Evolutionary conservation across 2,329 filamentous ascomycete genomes (phyloP).

Genomic region (Akanthomyces lecanii): DNA sequence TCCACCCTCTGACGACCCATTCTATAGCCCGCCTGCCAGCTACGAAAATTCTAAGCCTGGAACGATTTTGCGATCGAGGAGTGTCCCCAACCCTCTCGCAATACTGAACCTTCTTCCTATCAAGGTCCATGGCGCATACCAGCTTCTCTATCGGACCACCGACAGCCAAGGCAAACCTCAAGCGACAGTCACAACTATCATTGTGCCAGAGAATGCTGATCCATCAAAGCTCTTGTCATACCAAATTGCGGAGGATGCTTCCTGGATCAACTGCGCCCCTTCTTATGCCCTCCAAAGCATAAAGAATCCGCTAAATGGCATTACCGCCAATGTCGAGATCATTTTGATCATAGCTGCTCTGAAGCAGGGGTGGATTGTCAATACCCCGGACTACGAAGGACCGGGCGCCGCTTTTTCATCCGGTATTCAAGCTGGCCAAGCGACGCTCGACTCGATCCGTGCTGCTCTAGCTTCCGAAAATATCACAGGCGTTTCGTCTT

Average conservation of each 20-base stretch:
- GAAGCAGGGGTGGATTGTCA: slow-evolving; percentile 38
- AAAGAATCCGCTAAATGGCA: background rate
- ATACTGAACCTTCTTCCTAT: background rate
- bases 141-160: background rate
- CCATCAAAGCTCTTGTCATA: slow-evolving; percentile 31
- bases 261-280: slow-evolving; percentile 32
- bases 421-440: slow-evolving; percentile 40
- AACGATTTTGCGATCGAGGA: slow-evolving; percentile 23
- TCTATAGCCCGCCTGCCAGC: slow-evolving; percentile 23
- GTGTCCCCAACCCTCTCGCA: background rate
- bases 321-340: slow-evolving; percentile 17
- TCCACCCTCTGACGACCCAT: slow-evolving; percentile 23
- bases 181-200: background rate
- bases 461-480: slow-evolving; percentile 32
- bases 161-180: slow-evolving; percentile 21
- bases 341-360: slow-evolving; percentile 28
- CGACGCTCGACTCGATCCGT: slow-evolving; percentile 42
- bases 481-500: slow-evolving; percentile 30
- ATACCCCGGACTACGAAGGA: slow-evolving; percentile 44
- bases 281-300: slow-evolving; percentile 28
- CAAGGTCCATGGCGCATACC: background rate
- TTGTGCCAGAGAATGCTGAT: background rate
- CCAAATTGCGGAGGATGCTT: slow-evolving; percentile 34
- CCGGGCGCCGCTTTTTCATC: slow-evolving; percentile 41
- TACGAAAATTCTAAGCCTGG: slow-evolving; percentile 23